These are phyloP conservation scores for Hygrocybe punicea DNA, from an alignment of 768 basidiomycete genomes.

Conservation along the genomic window DNA sequence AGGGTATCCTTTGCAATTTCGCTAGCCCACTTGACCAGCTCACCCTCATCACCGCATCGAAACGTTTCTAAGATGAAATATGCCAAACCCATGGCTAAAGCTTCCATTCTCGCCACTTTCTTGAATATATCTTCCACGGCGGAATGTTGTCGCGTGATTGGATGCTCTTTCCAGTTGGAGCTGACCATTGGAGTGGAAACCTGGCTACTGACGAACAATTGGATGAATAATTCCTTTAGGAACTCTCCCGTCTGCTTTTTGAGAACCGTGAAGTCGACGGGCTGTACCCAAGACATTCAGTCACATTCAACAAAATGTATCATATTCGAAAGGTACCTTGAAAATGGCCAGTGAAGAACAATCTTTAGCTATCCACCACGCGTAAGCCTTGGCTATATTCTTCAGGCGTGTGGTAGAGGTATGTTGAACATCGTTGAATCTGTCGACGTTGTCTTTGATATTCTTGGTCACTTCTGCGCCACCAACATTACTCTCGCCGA, in stretches of 20 bases:
- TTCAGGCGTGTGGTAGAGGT: conserved; percentile 55
- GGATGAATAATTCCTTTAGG: conserved; percentile 63
- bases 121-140: conserved; percentile 75
- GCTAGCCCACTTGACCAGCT: conserved; percentile 63
- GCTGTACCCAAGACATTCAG: conserved; percentile 43
- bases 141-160: conserved; percentile 51
- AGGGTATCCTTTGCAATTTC: conserved; percentile 68
- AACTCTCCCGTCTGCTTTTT: conserved; percentile 64
- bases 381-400: conserved; percentile 83
- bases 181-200: conserved; percentile 60
- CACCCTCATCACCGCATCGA: conserved; percentile 33
- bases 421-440: conserved; percentile 44
- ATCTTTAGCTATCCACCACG: conserved; percentile 91
- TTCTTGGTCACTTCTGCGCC: conserved; percentile 74
- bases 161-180: conserved; percentile 32
- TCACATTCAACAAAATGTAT: background rate
- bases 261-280: conserved; percentile 79
- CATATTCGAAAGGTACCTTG: conserved; percentile 55
- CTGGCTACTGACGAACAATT: conserved; percentile 75
- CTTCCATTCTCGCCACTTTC: conserved; percentile 62
- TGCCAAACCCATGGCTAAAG: conserved; percentile 69
- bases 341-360: conserved; percentile 69
- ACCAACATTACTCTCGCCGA: conserved; percentile 81
- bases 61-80: conserved; percentile 60
- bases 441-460: conserved; percentile 47